These are phyloP conservation scores for Andrographis paniculata DNA, from an alignment of 305 asterid genomes.

Conservation along the genomic window DNA sequence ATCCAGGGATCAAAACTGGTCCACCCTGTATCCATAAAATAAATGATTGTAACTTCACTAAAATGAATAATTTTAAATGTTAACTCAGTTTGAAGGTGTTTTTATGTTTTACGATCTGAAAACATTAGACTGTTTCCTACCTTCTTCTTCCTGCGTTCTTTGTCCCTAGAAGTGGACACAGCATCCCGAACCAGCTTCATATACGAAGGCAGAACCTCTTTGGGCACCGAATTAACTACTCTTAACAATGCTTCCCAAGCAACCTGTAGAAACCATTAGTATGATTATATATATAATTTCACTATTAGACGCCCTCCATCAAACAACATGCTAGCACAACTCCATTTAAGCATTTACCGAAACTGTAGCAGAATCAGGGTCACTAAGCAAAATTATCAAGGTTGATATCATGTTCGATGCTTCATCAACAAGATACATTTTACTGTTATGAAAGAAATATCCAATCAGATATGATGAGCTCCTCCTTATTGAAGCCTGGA, in stretches of 20 bases:
- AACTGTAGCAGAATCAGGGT: constrained; percentile 73
- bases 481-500: constrained; percentile 77
- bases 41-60: constrained; percentile 12
- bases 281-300: constrained; percentile 14
- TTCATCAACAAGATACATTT: constrained; percentile 85
- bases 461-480: constrained; percentile 87
- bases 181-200: constrained; percentile 97
- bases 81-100: not conserved
- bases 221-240: constrained; percentile 78
- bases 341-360: constrained; percentile 36
- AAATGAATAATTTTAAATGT: constrained; percentile 1
- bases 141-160: constrained; percentile 89
- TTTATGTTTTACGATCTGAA: constrained; percentile 15
- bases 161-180: constrained; percentile 91
- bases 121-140: constrained; percentile 23
- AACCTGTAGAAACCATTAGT: constrained; percentile 39
- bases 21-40: constrained; percentile 57
- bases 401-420: constrained; percentile 89
- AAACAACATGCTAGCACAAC: not conserved
- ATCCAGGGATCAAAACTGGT: constrained; percentile 87
- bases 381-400: constrained; percentile 79
- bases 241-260: constrained; percentile 96
- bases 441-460: constrained; percentile 81
- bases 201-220: constrained; percentile 85
- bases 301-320: too few relatives aligned